Evolutionary conservation across 805 yeast genomes (phyloP).

Genomic region (Torulaspora gathmanii): DNA sequence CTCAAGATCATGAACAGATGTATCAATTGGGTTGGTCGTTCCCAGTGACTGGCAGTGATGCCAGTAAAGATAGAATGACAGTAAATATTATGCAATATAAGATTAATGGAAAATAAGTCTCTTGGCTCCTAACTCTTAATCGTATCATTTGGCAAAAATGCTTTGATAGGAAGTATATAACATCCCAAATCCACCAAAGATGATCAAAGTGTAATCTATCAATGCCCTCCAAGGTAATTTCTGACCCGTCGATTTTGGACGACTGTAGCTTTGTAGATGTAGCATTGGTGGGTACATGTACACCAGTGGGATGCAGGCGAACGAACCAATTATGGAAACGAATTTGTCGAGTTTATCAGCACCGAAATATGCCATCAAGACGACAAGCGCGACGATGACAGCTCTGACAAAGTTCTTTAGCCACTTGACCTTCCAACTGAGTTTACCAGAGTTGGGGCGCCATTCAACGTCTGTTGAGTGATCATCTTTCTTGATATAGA

Average conservation of each 20-base stretch:
- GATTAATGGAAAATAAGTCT: not conserved
- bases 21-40: slow-evolving; percentile 1
- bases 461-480: slow-evolving; percentile 17
- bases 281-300: slow-evolving; percentile 82
- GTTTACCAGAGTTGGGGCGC: slow-evolving; percentile 49
- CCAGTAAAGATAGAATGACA: not conserved
- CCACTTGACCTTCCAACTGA: slow-evolving; percentile 54
- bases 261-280: slow-evolving; percentile 52
- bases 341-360: slow-evolving; percentile 65
- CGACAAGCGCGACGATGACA: slow-evolving; percentile 49
- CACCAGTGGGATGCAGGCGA: slow-evolving; percentile 81
- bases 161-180: slow-evolving; percentile 63
- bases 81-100: not conserved
- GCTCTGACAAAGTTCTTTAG: slow-evolving; percentile 56
- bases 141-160: slow-evolving; percentile 23
- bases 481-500: slow-evolving; percentile 16
- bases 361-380: slow-evolving; percentile 59
- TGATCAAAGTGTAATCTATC: slow-evolving; percentile 46
- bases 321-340: slow-evolving; percentile 77
- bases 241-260: slow-evolving; percentile 18
- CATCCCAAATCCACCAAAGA: slow-evolving; percentile 59
- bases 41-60: not conserved
- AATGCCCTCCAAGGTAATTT: slow-evolving; percentile 33
- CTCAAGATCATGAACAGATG: too few relatives aligned
- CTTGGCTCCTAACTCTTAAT: not conserved